These are phyloP conservation scores for Quercus mongolica DNA, from an alignment of 306 rosid genomes.

Conservation along the genomic window DNA sequence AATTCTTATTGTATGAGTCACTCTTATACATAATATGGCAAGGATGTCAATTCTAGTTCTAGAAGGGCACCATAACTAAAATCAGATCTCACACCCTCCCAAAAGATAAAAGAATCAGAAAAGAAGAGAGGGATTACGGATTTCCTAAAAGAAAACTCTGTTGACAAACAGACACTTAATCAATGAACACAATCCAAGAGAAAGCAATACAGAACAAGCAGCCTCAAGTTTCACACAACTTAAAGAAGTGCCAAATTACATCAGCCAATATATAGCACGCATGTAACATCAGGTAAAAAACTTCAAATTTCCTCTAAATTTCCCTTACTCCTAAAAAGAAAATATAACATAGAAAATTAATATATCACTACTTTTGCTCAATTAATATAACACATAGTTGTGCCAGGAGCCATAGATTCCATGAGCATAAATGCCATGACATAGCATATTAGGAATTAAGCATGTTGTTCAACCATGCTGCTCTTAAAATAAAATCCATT, in stretches of 20 bases:
- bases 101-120: too few relatives aligned
- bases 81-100: too few relatives aligned
- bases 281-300: not conserved
- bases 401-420: not conserved
- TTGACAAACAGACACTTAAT: not conserved
- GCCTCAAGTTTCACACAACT: not conserved
- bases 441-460: not conserved
- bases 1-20: not conserved
- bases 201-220: not conserved
- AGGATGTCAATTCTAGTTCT: not conserved
- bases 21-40: not conserved
- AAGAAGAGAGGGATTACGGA: too few relatives aligned
- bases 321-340: not conserved
- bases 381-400: not conserved
- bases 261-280: too few relatives aligned
- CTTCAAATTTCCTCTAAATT: not conserved
- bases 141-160: not conserved
- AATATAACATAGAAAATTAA: not conserved
- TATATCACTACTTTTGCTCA: not conserved
- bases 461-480: not conserved
- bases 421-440: not conserved
- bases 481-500: not conserved
- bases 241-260: not conserved
- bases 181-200: not conserved
- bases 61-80: not conserved